Conservation (phyloP, 768 basidiomycete genomes). For the Candolleomyces efflorescens region DNA sequence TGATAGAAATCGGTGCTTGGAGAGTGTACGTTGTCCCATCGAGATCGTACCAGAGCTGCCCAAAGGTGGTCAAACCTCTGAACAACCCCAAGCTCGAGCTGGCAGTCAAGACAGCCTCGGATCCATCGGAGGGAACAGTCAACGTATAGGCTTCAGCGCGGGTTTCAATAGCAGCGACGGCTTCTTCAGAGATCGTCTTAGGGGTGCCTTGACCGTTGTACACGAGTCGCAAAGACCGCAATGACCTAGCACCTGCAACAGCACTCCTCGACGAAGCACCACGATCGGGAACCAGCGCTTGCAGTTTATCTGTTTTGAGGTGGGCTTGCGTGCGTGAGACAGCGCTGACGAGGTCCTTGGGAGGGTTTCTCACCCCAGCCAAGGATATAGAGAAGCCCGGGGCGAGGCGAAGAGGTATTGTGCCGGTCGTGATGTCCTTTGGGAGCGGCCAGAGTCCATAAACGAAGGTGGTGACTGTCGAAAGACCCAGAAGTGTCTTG, state of each 20-base stretch:
- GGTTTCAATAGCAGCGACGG: constrained; percentile 44
- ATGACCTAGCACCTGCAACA: constrained; percentile 35
- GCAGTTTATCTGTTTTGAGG: constrained; percentile 52
- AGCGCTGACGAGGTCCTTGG: constrained; percentile 54
- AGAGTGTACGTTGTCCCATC: constrained; percentile 50
- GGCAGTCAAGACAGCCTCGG: constrained; percentile 49
- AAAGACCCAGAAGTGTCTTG: constrained; percentile 11
- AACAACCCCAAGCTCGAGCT: constrained; percentile 66
- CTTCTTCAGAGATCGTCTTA: constrained; percentile 51
- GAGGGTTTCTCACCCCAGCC: constrained; percentile 38
- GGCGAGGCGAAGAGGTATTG: constrained; percentile 31
- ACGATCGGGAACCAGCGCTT: constrained; percentile 56
- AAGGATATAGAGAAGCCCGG: constrained; percentile 37
- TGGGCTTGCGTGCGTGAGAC: constrained; percentile 40
- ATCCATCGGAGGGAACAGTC: constrained; percentile 52
- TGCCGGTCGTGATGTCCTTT: constrained; percentile 40
- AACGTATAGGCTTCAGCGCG: constrained; percentile 62
- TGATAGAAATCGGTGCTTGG: constrained; percentile 53
- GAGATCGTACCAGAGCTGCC: constrained; percentile 61
- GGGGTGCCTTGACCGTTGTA: constrained; percentile 29
- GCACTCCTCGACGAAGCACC: constrained; percentile 44
- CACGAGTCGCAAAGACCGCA: constrained; percentile 42
- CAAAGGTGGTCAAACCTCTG: constrained; percentile 73
- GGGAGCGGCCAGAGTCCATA: constrained; percentile 36
- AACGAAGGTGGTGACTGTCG: constrained; percentile 19